Evolutionary conservation across 441 rosid genomes (phyloP).

Genomic region (Jatropha multifida): DNA sequence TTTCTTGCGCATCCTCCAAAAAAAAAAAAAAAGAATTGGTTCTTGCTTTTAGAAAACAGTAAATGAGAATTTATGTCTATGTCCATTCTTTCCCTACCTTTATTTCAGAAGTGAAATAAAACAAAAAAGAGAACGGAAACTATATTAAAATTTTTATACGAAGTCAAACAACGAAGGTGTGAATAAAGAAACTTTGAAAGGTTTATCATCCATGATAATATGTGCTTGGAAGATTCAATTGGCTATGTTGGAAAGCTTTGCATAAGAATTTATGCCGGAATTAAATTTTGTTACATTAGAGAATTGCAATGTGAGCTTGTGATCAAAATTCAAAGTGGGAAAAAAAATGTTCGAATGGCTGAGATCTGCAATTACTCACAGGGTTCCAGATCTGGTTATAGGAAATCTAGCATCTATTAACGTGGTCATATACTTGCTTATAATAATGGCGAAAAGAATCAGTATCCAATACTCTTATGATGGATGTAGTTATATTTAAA

Average conservation of each 20-base stretch:
- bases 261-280: background rate
- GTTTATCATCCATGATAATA: background rate
- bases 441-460: background rate
- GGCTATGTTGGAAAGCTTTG: background rate
- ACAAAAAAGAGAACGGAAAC: background rate
- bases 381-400: background rate
- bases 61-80: background rate
- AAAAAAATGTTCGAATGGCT: background rate
- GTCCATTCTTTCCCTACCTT: background rate
- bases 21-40: no score
- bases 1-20: background rate
- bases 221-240: background rate
- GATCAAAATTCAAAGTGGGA: background rate
- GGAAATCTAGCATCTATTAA: background rate
- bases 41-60: background rate
- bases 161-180: background rate
- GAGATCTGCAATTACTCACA: background rate
- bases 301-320: background rate
- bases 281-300: background rate
- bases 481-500: background rate
- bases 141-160: background rate
- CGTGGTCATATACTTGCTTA: background rate
- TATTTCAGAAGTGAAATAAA: background rate
- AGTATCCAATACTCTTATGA: background rate
- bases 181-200: background rate